Evolutionary conservation across 1,284 basidiomycete species (phyloP).

Genomic region (Microbotryum scabiosae): DNA sequence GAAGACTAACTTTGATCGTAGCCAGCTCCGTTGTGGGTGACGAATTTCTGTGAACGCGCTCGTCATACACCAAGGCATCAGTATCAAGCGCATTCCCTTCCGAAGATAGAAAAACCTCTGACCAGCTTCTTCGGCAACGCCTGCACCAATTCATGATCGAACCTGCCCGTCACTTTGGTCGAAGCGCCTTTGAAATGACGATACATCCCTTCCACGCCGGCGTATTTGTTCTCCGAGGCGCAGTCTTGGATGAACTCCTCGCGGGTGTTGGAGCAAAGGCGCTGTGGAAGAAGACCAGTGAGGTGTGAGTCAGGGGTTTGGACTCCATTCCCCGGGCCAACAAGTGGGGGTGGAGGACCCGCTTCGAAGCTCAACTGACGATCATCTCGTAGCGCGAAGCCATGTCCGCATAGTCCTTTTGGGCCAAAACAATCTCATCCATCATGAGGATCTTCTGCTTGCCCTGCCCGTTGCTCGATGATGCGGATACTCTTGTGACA

Average conservation of each 20-base stretch:
- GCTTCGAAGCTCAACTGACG: neutral
- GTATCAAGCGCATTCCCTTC: too few relatives aligned
- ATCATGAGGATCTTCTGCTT: neutral
- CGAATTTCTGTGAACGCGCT: constrained; percentile 51
- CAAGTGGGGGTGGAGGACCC: too few relatives aligned
- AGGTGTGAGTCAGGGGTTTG: constrained; percentile 1
- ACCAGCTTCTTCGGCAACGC: constrained; percentile 54
- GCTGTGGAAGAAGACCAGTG: constrained; percentile 40
- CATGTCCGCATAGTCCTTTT: neutral
- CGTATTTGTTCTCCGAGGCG: constrained; percentile 55
- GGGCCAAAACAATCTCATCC: neutral
- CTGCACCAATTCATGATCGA: constrained; percentile 67
- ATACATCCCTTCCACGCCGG: constrained; percentile 67
- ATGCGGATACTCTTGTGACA: too few relatives aligned
- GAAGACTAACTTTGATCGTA: too few relatives aligned
- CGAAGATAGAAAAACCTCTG: too few relatives aligned
- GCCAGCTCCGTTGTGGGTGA: constrained; percentile 84
- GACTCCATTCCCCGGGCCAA: too few relatives aligned
- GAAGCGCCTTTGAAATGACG: constrained; percentile 51
- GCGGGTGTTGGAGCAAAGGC: constrained; percentile 57
- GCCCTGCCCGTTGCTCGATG: too few relatives aligned
- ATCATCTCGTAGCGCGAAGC: neutral
- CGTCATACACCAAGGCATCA: too few relatives aligned
- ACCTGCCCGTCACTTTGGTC: constrained; percentile 53
- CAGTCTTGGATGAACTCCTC: constrained; percentile 62